Evolutionary conservation across 2,329 filamentous ascomycete species (phyloP).

Genomic region (Microascus cirrosus): DNA sequence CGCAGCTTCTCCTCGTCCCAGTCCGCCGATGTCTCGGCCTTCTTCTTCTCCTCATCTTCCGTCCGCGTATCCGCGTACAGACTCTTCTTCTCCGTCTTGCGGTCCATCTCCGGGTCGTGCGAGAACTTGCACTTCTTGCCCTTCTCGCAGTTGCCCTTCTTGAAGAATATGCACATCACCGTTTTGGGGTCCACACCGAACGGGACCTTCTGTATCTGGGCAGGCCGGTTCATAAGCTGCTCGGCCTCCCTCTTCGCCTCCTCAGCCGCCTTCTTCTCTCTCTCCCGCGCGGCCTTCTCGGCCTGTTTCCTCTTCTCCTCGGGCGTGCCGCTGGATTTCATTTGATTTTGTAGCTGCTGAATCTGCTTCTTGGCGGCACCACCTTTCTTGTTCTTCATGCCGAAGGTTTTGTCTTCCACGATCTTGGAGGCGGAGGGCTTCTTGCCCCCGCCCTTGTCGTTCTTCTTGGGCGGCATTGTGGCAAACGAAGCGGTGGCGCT

Average conservation of each 20-base stretch:
- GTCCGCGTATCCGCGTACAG: constrained; percentile 78
- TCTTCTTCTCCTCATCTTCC: constrained; percentile 66
- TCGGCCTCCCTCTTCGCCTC: constrained; percentile 70
- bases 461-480: constrained; percentile 65
- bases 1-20: constrained; percentile 97
- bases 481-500: constrained; percentile 9
- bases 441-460: constrained; percentile 31
- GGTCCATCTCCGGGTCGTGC: constrained; percentile 79
- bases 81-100: constrained; percentile 86
- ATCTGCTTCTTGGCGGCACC: constrained; percentile 83
- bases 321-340: constrained; percentile 62
- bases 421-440: constrained; percentile 46
- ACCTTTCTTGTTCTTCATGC: constrained; percentile 99
- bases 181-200: constrained; percentile 98
- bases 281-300: constrained; percentile 57
- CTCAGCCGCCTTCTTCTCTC: constrained; percentile 86
- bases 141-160: constrained; percentile 96
- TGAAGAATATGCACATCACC: constrained; percentile 90
- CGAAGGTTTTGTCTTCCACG: constrained; percentile 93
- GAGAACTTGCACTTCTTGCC: constrained; percentile 97
- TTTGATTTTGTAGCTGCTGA: constrained; percentile 65
- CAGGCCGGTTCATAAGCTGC: constrained; percentile 77
- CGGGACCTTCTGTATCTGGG: constrained; percentile 93
- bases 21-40: constrained; percentile 84
- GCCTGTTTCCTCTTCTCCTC: constrained; percentile 76